Evolutionary conservation across 106 monocot species (phyloP).

Genomic region (Xerophyta viscosa): DNA sequence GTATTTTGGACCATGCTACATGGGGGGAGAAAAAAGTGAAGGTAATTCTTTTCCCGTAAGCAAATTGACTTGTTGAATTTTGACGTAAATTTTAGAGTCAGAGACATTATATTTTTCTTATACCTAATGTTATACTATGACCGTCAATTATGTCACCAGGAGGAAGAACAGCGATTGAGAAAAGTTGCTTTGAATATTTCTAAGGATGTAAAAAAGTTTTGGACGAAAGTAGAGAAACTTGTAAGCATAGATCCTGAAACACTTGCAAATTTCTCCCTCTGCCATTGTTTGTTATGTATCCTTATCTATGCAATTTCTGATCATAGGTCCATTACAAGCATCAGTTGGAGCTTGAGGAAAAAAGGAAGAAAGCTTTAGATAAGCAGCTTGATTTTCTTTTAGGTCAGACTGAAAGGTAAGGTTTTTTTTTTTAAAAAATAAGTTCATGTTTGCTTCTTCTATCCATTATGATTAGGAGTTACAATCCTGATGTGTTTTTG

Average conservation of each 20-base stretch:
- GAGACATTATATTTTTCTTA: too few species aligned
- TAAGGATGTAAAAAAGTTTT: constrained; percentile 97
- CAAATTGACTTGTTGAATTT: background rate
- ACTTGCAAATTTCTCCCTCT: too few species aligned
- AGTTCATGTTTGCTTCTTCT: too few species aligned
- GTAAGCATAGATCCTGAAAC: constrained; percentile 39
- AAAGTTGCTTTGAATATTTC: constrained; percentile 90
- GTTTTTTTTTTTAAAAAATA: too few species aligned
- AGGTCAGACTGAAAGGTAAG: constrained; percentile 96
- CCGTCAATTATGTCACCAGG: too few species aligned
- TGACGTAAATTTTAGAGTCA: background rate
- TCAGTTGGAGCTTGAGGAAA: constrained; percentile 88
- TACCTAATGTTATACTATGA: too few species aligned
- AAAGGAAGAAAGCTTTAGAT: constrained; percentile 94
- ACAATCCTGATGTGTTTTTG: background rate
- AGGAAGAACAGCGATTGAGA: constrained; percentile 81
- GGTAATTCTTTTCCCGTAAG: constrained; percentile 26
- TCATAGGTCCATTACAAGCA: constrained; percentile 91
- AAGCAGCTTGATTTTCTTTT: constrained; percentile 99
- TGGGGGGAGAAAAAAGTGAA: constrained; percentile 89
- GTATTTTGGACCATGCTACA: constrained; percentile 54
- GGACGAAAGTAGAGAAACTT: constrained; percentile 97
- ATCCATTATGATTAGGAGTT: too few species aligned
- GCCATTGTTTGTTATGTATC: background rate
- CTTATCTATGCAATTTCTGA: constrained; percentile 1